Base-by-base conservation (phyloP, 441 rosid genomes). In the Adansonia gregorii region DNA sequence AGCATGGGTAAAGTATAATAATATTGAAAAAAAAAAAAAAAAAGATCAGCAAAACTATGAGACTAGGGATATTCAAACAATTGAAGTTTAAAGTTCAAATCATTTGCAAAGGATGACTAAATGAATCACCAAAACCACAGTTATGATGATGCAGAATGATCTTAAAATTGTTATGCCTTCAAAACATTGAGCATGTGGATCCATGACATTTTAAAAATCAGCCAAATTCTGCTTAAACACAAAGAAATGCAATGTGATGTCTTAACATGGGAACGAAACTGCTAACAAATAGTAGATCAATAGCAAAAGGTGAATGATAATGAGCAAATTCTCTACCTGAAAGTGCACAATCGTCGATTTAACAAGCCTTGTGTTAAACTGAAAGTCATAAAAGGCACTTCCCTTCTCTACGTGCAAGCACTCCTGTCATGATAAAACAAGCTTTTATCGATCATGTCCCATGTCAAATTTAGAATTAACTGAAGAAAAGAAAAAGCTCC, bases 401-500 rank as follows among this genome's bases (percentile, higher is more conserved):
- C 27, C 27, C 27, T 24, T 24, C 27, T 24, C 27, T 24, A 24
- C 27, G 0, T 24, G 27, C 27, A 24, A 24, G 27, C 27, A 24
- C 39, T 89, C 95, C 98, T 95, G 83, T 1, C 27, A 24, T 24
- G 27, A 24, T 24, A 24, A 24, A 24, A 24, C 27, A 24, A 64
- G 48, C 6, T 41, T 66, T 17, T 24, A 3, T 8, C 4, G 56
- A 8, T 43, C n/a, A 52, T 54, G 4, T 41, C 6, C 56, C 31
- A n/a, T 6, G 12, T 2, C 76, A 7, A 73, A 35, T 6, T 68
- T 68, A 3, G 0, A 65, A 56, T 24, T 24, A 24, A 24, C 27
- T 24, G 27, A 24, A 24, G 27, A 24, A 24, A 24, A 24, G 27
- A 24, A 24, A 24, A 24, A 24, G 27, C 27, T 24, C 27, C 27